Evolutionary conservation across 169 alveolate genomes (phyloP), one percentile per base, ranked within the genome.

Genomic region (Eimeria sp.): DNA sequence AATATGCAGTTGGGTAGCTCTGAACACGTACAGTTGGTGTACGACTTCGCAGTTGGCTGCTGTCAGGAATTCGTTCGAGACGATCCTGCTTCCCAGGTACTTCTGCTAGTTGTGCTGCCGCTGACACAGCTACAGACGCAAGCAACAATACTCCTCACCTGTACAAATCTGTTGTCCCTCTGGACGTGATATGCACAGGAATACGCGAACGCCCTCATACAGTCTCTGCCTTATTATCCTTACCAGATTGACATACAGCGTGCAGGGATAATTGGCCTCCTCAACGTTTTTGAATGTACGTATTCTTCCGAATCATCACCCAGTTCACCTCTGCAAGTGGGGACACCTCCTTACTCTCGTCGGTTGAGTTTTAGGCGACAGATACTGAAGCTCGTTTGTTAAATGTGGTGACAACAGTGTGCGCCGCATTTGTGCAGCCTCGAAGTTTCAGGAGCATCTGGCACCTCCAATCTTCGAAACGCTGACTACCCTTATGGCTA

Each of bases 41-140:
- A 95, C 95, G 95, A 95, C 66, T 95, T 95, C 64, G 89, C 96
- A 60, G 85, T 90, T 74, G 96, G 94, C 68, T 95, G 97, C 96
- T 95, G 97, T 74, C 89, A 87, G 91, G 85, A 76, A 13, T 49
- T 77, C 49, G 97, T 91, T 40, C 96, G 96, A 37, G 87, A 66
- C 0, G 95, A 85, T 62, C 90, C 96, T 25, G 95, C 64, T 58
- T 58, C 96, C 8, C 97, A 95, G 96, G 97, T 90, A 95, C 14
- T 85, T 30, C 91, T 60, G 13, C 33, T 33, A 10, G 60, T 30
- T n/a, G 62, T 33, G 62, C 2, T 78, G 88, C 46, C 33, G 46
- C 40, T 49, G 49, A 16, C 23, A 46, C 33, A 52, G 46, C 9
- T 54, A 23, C 88, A n/a, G n/a, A 52, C 46, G 14, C 20, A 14